Conservation (phyloP, 495 filamentous ascomycete genomes). For the Penicillium chermesinum region DNA sequence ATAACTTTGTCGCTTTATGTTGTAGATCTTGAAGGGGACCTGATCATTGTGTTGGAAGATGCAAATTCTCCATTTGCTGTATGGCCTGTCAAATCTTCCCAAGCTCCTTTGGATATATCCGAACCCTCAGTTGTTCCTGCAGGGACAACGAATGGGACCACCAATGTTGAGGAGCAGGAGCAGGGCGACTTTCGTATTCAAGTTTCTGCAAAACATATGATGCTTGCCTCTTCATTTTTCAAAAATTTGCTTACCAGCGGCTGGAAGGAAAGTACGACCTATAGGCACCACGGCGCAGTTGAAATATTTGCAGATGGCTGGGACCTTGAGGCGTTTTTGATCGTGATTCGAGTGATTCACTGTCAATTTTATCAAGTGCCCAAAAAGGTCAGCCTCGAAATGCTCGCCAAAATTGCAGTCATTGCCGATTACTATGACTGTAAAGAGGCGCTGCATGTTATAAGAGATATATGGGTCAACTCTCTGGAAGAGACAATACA, state of each 20-base stretch:
- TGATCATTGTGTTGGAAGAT: slow-evolving; percentile 3
- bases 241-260: slow-evolving; percentile 23
- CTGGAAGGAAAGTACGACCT: slow-evolving; percentile 33
- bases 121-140: too few species aligned
- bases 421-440: slow-evolving; percentile 50
- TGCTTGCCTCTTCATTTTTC: slow-evolving; percentile 45
- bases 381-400: slow-evolving; percentile 31
- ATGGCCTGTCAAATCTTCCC: not conserved
- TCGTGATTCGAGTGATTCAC: slow-evolving; percentile 50
- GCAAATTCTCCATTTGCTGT: slow-evolving; percentile 1
- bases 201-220: slow-evolving; percentile 50
- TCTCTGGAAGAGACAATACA: slow-evolving; percentile 17
- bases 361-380: slow-evolving; percentile 39
- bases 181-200: slow-evolving; percentile 16
- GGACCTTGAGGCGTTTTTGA: slow-evolving; percentile 43
- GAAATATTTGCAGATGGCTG: slow-evolving; percentile 33
- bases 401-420: slow-evolving; percentile 45
- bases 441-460: slow-evolving; percentile 36
- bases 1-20: too few species aligned
- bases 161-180: not conserved
- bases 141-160: too few species aligned
- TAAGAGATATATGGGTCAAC: slow-evolving; percentile 41
- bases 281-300: slow-evolving; percentile 34
- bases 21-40: slow-evolving; percentile 2
- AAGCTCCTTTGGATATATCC: not conserved